phyloP scores from a whole-genome alignment of 768 basidiomycete species.

The Leccinum truebloodii region DNA sequence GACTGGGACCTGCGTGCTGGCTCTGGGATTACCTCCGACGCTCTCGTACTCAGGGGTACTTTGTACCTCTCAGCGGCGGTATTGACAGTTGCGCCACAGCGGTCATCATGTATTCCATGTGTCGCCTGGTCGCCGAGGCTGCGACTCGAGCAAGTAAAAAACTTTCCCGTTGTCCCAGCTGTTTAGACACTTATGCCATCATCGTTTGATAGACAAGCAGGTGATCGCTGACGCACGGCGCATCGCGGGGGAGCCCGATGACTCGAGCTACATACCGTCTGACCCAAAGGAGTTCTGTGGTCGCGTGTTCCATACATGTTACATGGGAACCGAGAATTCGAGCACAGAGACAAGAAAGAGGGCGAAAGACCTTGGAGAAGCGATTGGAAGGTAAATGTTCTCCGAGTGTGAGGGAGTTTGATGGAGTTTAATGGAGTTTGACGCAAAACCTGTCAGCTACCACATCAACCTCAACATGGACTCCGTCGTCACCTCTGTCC shows the following conservation, averaged over 20 bases:
- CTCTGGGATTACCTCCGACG: slow-evolving; percentile 99
- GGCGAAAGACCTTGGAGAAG: slow-evolving; percentile 83
- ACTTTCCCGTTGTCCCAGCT: background rate
- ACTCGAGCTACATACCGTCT: slow-evolving; percentile 78
- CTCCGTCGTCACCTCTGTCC: slow-evolving; percentile 78
- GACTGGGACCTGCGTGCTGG: slow-evolving; percentile 98
- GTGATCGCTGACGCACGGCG: slow-evolving; percentile 91
- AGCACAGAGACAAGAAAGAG: slow-evolving; percentile 80
- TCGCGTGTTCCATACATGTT: slow-evolving; percentile 95
- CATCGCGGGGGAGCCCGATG: slow-evolving; percentile 81
- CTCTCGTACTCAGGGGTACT: slow-evolving; percentile 92
- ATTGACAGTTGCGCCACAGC: slow-evolving; percentile 98
- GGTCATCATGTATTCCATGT: slow-evolving; percentile 96
- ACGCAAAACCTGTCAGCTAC: slow-evolving; percentile 54
- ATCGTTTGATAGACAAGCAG: slow-evolving; percentile 56
- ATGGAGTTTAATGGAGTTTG: background rate
- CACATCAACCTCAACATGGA: slow-evolving; percentile 98
- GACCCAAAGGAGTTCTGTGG: slow-evolving; percentile 86
- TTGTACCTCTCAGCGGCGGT: slow-evolving; percentile 92
- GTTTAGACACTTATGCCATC: background rate
- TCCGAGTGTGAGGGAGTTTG: background rate
- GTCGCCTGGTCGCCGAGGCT: slow-evolving; percentile 83
- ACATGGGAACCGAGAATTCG: slow-evolving; percentile 99
- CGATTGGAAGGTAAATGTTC: slow-evolving; percentile 78
- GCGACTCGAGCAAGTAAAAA: slow-evolving; percentile 66